Base-by-base conservation (phyloP, 1,284 basidiomycete genomes). In the Naganishia albida region DNA sequence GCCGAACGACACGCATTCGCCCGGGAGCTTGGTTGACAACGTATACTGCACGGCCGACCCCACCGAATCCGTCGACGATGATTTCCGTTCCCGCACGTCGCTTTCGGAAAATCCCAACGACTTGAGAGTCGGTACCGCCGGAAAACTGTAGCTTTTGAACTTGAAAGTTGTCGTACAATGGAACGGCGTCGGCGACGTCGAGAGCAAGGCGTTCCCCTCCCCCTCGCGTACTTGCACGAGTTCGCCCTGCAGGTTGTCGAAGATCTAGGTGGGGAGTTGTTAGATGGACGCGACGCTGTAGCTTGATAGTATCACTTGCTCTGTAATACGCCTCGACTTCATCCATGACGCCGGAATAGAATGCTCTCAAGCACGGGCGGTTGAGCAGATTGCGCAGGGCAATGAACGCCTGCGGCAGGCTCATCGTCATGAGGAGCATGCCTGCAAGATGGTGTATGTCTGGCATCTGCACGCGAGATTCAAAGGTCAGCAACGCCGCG, bases 221-320 rank as follows among this genome's bases (percentile, higher is more conserved):
- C 20, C 25, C 23, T 60, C 57, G 55, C 46, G 43, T 25, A 56
- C 54, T 34, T 60, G 57, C 4, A 60, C 48, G 15, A 48, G 86
- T 75, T 96, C 93, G 26, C 92, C 91, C 28, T 95, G 82, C 15
- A 95, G 79, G 0, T 92, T 94, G 72, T 95, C 93, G 72, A 95
- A 94, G 73, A 95, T 93, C 93, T 92, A 55, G 69, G 49, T 44
- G 60, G 62, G 50, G 51, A 42, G 18, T 67, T 69, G 75, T 64
- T 73, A 70, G 70, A 63, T 42, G 26, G 25, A 34, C 43, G 7
- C 26, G n/a, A 16, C n/a, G 28, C 30, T 46, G 43, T 7, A 40
- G 20, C 34, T 62, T 23, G n/a, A n/a, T n/a, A n/a, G n/a, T 4
- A 15, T 42, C 49, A 39, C 73, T 67, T 50, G 77, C 73, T 59